Evolutionary conservation across 768 basidiomycete species (phyloP).

Genomic region (Termitomyces sp.): DNA sequence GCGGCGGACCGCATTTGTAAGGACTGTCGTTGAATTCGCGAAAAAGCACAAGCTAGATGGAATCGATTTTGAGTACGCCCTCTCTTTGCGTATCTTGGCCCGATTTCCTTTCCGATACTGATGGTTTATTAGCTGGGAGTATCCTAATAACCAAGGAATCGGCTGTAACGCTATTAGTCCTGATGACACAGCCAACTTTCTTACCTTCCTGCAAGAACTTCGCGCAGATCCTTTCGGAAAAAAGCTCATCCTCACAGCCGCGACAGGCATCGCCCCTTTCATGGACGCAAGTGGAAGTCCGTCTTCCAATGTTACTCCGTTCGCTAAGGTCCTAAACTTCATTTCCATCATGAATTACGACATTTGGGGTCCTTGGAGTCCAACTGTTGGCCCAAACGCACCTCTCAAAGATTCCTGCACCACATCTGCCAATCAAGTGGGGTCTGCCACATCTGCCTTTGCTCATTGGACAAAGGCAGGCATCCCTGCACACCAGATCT

Average conservation of each 20-base stretch:
- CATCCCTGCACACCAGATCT: constrained; percentile 60
- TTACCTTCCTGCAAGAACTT: constrained; percentile 71
- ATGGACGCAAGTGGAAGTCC: constrained; percentile 45
- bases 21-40: constrained; percentile 47
- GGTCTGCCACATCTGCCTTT: constrained; percentile 74
- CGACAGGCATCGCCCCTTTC: constrained; percentile 36
- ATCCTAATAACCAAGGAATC: constrained; percentile 63
- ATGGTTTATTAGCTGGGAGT: constrained; percentile 70
- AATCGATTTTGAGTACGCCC: constrained; percentile 45
- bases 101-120: not conserved
- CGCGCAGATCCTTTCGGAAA: constrained; percentile 47
- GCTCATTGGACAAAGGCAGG: constrained; percentile 69
- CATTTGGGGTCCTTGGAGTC: constrained; percentile 57
- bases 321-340: constrained; percentile 59
- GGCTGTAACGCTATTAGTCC: constrained; percentile 62
- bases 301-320: constrained; percentile 58
- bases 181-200: constrained; percentile 71
- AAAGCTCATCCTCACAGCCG: constrained; percentile 53
- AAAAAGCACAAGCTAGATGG: constrained; percentile 53
- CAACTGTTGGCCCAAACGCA: constrained; percentile 76
- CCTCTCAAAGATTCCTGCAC: constrained; percentile 82
- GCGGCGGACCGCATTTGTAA: constrained; percentile 61
- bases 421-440: constrained; percentile 47
- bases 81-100: not conserved
- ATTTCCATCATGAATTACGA: constrained; percentile 68